Conservation (phyloP, 2,329 filamentous ascomycete species). For the Fonsecaea nubica region DNA sequence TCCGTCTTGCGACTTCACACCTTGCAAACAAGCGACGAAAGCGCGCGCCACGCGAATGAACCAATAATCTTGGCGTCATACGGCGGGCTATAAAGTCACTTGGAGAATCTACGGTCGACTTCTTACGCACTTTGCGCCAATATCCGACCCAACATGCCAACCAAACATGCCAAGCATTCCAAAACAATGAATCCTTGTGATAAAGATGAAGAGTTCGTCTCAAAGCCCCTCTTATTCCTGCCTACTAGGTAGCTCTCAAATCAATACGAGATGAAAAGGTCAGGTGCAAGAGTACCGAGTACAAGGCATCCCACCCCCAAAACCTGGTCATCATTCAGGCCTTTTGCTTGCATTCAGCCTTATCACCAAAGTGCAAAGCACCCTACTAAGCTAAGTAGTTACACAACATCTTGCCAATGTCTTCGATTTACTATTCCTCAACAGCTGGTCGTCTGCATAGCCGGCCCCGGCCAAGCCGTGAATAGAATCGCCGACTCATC, state of each 20-base stretch:
- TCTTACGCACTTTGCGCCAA: not conserved
- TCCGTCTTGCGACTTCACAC: not conserved
- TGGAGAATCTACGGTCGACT: conserved; percentile 13
- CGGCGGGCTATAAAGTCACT: not conserved
- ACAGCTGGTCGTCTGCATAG: conserved; percentile 14
- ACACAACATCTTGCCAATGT: conserved; percentile 9
- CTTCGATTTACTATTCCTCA: conserved; percentile 6
- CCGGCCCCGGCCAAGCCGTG: conserved; percentile 2
- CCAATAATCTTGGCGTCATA: not conserved
- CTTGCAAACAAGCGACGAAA: not conserved
- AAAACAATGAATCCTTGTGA: not conserved
- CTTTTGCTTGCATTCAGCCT: conserved; percentile 10
- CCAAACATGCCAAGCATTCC: too few relatives aligned
- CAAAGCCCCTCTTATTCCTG: not conserved
- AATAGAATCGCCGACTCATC: conserved; percentile 16
- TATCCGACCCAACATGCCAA: too few relatives aligned
- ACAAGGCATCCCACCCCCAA: not conserved
- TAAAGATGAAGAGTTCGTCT: not conserved
- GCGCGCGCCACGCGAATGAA: conserved; percentile 12
- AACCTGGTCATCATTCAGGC: not conserved
- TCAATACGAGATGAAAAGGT: not conserved
- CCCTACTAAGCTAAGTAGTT: conserved; percentile 9
- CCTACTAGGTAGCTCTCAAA: not conserved
- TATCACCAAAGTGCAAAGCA: not conserved
- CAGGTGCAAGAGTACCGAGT: not conserved